These are phyloP conservation scores for Pleurotus tuber-regium DNA, from an alignment of 768 basidiomycete species.

Conservation along the genomic window DNA sequence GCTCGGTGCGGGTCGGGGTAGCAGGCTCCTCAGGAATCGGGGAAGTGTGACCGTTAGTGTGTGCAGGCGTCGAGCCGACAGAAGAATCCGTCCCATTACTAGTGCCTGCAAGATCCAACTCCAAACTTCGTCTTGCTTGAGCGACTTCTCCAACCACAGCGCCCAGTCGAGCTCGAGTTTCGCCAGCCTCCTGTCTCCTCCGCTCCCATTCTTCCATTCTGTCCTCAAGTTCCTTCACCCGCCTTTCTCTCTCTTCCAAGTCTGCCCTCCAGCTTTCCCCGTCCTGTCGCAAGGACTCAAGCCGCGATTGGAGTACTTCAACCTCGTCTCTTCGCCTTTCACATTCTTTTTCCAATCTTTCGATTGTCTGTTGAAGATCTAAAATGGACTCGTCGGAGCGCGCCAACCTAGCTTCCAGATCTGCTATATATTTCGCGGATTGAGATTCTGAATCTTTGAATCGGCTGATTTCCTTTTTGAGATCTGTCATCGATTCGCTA, in stretches of 20 bases:
- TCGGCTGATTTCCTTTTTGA: constrained; percentile 78
- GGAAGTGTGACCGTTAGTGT: constrained; percentile 19
- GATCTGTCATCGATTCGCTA: constrained; percentile 75
- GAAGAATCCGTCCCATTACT: constrained; percentile 23
- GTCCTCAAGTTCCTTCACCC: constrained; percentile 71
- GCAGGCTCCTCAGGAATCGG: constrained; percentile 23
- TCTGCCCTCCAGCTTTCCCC: constrained; percentile 82
- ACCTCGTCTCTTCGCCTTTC: constrained; percentile 74
- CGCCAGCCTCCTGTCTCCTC: constrained; percentile 64
- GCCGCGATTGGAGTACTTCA: constrained; percentile 62
- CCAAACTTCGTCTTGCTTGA: constrained; percentile 64
- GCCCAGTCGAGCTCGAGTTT: constrained; percentile 65
- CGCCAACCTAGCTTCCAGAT: constrained; percentile 79
- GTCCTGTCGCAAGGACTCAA: constrained; percentile 68
- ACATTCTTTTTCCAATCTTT: constrained; percentile 73
- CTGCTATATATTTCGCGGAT: constrained; percentile 77
- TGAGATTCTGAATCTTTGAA: constrained; percentile 75
- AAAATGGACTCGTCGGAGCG: constrained; percentile 78
- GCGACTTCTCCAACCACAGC: constrained; percentile 69
- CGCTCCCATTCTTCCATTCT: constrained; percentile 79
- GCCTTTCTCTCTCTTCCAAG: constrained; percentile 78
- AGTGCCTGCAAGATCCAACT: constrained; percentile 37
- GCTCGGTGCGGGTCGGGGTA: constrained; percentile 31
- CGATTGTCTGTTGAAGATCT: constrained; percentile 65
- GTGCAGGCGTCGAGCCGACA: constrained; percentile 17